Evolutionary conservation across 345 rosid genomes (phyloP).

Genomic region (Citrus unshiu): DNA sequence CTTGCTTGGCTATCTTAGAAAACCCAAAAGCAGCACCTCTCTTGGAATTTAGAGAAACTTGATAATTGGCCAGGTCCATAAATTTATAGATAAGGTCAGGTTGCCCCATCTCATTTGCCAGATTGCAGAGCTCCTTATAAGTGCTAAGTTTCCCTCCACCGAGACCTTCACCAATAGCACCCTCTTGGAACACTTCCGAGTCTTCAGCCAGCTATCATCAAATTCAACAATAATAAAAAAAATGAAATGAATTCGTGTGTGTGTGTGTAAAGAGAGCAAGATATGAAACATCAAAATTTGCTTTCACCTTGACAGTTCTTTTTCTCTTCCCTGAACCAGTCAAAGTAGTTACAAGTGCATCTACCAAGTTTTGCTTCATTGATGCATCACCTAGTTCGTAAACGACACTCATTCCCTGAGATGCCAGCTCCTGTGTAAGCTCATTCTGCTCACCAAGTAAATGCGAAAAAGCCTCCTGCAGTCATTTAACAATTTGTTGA

Average conservation of each 20-base stretch:
- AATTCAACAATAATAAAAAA: slow-evolving; percentile 1
- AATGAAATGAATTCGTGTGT: not conserved
- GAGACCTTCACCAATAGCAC: slow-evolving; percentile 76
- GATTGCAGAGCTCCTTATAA: slow-evolving; percentile 89
- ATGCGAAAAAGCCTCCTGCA: slow-evolving; percentile 94
- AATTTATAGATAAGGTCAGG: slow-evolving; percentile 94
- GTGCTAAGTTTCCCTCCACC: slow-evolving; percentile 92
- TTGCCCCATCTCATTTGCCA: slow-evolving; percentile 99
- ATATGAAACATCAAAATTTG: not conserved
- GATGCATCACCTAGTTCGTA: slow-evolving; percentile 91
- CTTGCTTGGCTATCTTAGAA: slow-evolving; percentile 96
- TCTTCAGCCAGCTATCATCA: slow-evolving; percentile 70
- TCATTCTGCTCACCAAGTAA: slow-evolving; percentile 92
- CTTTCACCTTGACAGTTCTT: slow-evolving; percentile 83
- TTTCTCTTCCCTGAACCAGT: slow-evolving; percentile 97
- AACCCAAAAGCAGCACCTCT: slow-evolving; percentile 99
- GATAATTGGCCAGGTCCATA: slow-evolving; percentile 97
- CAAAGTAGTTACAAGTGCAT: slow-evolving; percentile 78
- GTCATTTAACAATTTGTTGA: slow-evolving; percentile 14
- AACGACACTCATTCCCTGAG: slow-evolving; percentile 97
- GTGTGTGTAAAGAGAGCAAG: no score
- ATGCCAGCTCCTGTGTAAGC: slow-evolving; percentile 94
- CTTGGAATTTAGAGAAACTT: slow-evolving; percentile 80
- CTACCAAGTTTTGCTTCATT: slow-evolving; percentile 83
- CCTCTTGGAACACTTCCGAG: slow-evolving; percentile 94